Evolutionary conservation across 139 green algal genomes (phyloP), one percentile per base, ranked within the genome.

Genomic region (Volvox reticuliferus): DNA sequence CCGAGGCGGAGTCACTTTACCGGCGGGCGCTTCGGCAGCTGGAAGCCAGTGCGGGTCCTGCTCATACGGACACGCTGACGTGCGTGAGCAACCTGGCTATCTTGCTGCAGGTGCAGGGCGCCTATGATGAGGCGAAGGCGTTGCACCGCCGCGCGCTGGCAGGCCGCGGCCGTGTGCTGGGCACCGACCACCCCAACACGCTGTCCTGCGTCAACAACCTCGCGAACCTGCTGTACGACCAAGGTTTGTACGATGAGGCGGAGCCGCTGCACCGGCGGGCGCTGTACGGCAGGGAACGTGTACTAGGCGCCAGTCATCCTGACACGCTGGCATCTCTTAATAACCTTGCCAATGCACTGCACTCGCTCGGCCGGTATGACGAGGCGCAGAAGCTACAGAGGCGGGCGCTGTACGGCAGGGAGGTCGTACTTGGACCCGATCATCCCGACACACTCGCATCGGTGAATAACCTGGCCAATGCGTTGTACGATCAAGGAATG

Each of bases 181-280:
- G 81, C 3, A 32, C 65, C 1, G 79, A 91, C 24, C 88, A 91
- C 79, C 88, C 88, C 22, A 61, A 88, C 30, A 88, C 88, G 30
- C 79, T 91, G 63, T 62, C 22, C 24, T 71, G 22, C 44, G 50
- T 69, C 28, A 69, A 67, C 37, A 71, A 68, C 37, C 50, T 86
- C 26, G 79, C 50, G 37, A 35, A 86, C 79, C 24, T 67, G 21
- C 21, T 86, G 44, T 37, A 86, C 22, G 37, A 33, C 37, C 79
- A 69, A 17, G 79, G 79, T 1, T 20, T 30, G 75, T 55, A 61
- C 75, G 30, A 55, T 35, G 75, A 81, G 75, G 75, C 75, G 5
- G 44, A 69, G 75, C 75, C 30, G 75, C 75, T 81, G 75, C 32
- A 81, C 30, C 75, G 75, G 30, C 21, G 21, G n/a, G 32, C 75